A percentile compares a stretch with the other conserved stretches of the same genome.
These are phyloP conservation scores for Neurospora cerealis DNA, from an alignment of 495 filamentous ascomycete genomes.

Conservation along the genomic window DNA sequence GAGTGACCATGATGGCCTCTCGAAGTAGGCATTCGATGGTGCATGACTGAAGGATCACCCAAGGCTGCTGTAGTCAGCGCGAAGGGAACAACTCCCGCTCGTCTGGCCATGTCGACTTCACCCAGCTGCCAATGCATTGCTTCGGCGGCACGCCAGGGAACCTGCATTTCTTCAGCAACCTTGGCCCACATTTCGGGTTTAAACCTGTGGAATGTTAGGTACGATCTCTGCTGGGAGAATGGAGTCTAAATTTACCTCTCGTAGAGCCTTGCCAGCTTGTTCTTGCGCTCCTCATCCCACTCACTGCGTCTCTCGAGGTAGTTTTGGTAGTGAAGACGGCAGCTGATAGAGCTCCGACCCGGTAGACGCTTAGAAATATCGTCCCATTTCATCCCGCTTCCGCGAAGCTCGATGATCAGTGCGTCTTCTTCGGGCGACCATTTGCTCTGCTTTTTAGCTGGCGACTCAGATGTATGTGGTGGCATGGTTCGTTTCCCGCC, in stretches of 20 bases:
- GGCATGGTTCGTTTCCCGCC: conserved; percentile 37
- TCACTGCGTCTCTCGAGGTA: conserved; percentile 83
- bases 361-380: conserved; percentile 87
- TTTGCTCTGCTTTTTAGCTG: conserved; percentile 91
- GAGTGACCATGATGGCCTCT: conserved; percentile 31
- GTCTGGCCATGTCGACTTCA: conserved; percentile 82
- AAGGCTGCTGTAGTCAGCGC: conserved; percentile 52
- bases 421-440: conserved; percentile 90
- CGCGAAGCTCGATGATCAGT: conserved; percentile 78
- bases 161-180: conserved; percentile 86
- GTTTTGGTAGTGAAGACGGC: conserved; percentile 93
- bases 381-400: conserved; percentile 93
- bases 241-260: conserved; percentile 59
- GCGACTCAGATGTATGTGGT: conserved; percentile 55
- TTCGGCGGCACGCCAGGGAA: conserved; percentile 92
- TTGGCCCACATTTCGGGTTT: conserved; percentile 96
- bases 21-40: conserved; percentile 23
- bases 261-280: conserved; percentile 88
- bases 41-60: conserved; percentile 41
- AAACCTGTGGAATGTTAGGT: conserved; percentile 51
- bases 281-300: conserved; percentile 97
- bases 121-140: conserved; percentile 98
- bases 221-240: neutral
- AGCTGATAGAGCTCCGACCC: conserved; percentile 85
- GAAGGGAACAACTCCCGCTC: conserved; percentile 78